Evolutionary conservation across 352 stramenopile species (phyloP), one percentile per base, ranked within the genome.

Genomic region (Thraustochytrium striatum): DNA sequence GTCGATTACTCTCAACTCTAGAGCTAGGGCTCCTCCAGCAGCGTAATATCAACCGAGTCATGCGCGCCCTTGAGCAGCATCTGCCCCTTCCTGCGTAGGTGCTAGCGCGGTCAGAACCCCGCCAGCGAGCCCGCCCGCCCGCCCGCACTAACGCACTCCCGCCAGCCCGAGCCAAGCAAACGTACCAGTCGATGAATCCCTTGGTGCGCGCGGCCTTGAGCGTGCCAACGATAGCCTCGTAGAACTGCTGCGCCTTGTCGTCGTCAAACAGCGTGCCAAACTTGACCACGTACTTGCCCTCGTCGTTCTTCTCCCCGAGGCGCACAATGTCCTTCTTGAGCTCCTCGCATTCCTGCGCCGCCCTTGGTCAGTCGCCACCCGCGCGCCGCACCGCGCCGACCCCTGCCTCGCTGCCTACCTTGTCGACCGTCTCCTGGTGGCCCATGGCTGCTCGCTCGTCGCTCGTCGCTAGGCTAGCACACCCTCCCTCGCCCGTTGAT

Each of bases 261-360:
- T 94, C 89, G 73, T 91, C 88, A 81, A 94, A 94, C 58, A 94
- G 84, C 68, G 85, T 85, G 30, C 89, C 89, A 82, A 94, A 94
- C 5, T 82, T 85, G 25, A 92, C 88, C 58, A 85, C 85, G n/a
- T 89, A 89, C 72, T 91, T 84, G 82, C 88, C 75, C 5, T 75
- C 65, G 7, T 75, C 65, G 28, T 75, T 75, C 39, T 70, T 41
- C 13, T 2, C 35, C 5, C 65, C 65, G 9, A 75, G 65, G 5
- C 65, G 39, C 65, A 65, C 65, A n/a, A 75, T 61, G 30, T 75
- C 65, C 65, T 75, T 75, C 44, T 75, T 75, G 30, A 75, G 32
- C 65, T 75, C 65, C 44, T 75, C 65, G 33, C 65, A 75, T 43
- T 75, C 65, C 65, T 75, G 19, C 59, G 38, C 59, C 7, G 5